Conservation (phyloP, 345 rosid species). For the Salix viminalis region DNA sequence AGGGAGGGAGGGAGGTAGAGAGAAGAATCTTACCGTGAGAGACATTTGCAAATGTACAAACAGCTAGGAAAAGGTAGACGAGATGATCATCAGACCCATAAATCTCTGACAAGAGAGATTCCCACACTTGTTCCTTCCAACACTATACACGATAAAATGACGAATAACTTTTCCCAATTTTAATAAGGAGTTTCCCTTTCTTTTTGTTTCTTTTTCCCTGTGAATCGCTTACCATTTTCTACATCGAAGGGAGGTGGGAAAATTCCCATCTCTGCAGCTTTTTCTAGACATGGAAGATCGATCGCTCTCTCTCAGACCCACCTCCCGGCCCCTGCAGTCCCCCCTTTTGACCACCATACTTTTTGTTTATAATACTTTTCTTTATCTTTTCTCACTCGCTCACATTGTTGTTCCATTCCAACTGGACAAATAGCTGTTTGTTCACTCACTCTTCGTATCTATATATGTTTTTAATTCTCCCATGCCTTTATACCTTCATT, state of each 20-base stretch:
- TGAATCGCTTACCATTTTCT: constrained; percentile 25
- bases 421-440: neutral
- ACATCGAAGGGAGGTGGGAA: constrained; percentile 23
- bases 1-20: neutral
- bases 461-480: neutral
- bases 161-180: constrained; percentile 18
- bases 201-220: neutral
- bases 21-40: constrained; percentile 25
- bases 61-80: neutral
- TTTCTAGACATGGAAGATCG: constrained; percentile 25
- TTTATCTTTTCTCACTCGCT: neutral
- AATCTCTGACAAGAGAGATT: constrained; percentile 36
- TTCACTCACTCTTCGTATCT: neutral
- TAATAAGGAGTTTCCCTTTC: neutral
- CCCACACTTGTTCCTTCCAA: constrained; percentile 35
- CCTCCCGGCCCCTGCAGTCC: neutral
- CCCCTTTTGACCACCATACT: constrained; percentile 13
- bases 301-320: constrained; percentile 4
- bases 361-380: neutral
- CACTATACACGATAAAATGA: constrained; percentile 33
- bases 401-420: neutral
- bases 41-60: constrained; percentile 11
- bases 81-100: neutral
- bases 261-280: constrained; percentile 24
- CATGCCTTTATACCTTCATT: neutral